phyloP scores from a whole-genome alignment of 2,329 filamentous ascomycete genomes.

The Tolypocladium amazonense region DNA sequence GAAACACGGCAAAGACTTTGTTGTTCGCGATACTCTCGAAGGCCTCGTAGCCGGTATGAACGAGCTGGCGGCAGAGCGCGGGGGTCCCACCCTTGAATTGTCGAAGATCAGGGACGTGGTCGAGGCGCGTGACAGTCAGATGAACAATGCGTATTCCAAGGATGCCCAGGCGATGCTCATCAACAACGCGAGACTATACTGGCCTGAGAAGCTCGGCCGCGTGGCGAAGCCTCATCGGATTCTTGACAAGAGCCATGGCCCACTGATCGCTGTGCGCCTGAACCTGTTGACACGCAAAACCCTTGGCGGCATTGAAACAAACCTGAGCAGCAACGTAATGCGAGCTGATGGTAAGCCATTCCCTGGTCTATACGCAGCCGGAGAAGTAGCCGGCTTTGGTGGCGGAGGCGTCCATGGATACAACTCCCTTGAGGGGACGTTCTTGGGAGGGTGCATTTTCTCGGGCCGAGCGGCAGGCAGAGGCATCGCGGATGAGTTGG shows the following conservation, averaged over 20 bases:
- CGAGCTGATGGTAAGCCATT: constrained; percentile 35
- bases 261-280: constrained; percentile 49
- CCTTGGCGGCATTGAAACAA: constrained; percentile 49
- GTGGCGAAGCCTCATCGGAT: constrained; percentile 43
- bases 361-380: constrained; percentile 47
- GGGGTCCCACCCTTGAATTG: constrained; percentile 36
- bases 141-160: constrained; percentile 46
- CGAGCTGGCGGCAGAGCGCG: constrained; percentile 33
- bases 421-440: constrained; percentile 51
- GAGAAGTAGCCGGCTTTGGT: constrained; percentile 50
- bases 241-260: constrained; percentile 42
- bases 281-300: constrained; percentile 52
- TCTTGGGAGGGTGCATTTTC: constrained; percentile 53
- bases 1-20: constrained; percentile 47
- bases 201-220: constrained; percentile 39
- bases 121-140: constrained; percentile 42
- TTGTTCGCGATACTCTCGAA: constrained; percentile 43
- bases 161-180: constrained; percentile 54
- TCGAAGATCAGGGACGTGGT: constrained; percentile 34
- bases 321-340: constrained; percentile 46
- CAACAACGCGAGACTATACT: constrained; percentile 43
- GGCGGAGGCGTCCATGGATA: constrained; percentile 54
- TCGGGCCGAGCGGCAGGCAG: constrained; percentile 46
- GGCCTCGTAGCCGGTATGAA: constrained; percentile 51
- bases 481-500: constrained; percentile 38